A percentile compares a stretch with the other conserved stretches of the same genome.
Conservation (phyloP, 352 stramenopile species). For the Globisporangium cederbergense region DNA sequence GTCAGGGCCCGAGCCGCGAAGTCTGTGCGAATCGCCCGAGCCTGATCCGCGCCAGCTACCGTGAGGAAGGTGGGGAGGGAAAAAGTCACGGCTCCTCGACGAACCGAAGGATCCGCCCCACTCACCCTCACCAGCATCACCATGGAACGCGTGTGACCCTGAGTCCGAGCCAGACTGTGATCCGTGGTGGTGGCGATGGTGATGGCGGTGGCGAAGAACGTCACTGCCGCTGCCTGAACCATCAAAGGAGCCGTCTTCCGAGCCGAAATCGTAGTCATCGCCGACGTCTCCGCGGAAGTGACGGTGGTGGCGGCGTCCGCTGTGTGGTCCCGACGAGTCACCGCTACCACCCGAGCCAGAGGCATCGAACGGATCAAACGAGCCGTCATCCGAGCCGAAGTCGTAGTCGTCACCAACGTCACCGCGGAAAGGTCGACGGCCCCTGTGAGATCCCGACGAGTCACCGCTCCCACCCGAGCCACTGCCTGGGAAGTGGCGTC, state of each 20-base stretch:
- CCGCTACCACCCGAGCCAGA: neutral
- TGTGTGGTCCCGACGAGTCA: neutral
- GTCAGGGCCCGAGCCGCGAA: neutral
- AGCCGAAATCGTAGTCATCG: constrained; percentile 2
- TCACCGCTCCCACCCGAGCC: neutral
- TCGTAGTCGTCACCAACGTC: neutral
- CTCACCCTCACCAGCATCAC: neutral
- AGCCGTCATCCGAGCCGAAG: neutral
- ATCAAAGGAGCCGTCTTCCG: neutral
- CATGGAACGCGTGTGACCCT: neutral
- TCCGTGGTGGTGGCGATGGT: neutral
- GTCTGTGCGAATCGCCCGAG: neutral
- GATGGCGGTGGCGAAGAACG: neutral
- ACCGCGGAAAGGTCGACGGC: no score
- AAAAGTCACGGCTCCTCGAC: neutral
- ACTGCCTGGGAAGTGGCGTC: neutral
- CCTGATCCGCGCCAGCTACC: neutral
- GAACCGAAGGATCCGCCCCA: neutral
- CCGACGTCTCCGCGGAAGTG: constrained; percentile 6
- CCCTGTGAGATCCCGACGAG: neutral
- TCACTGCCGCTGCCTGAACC: neutral
- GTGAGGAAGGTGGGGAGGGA: neutral
- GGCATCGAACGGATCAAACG: no score
- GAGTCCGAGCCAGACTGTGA: neutral
- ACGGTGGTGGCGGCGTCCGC: no score